Evolutionary conservation across 75 land plant species (phyloP), one percentile per base, ranked within the genome.

Genomic region (Pseudotsuga menziesii): DNA sequence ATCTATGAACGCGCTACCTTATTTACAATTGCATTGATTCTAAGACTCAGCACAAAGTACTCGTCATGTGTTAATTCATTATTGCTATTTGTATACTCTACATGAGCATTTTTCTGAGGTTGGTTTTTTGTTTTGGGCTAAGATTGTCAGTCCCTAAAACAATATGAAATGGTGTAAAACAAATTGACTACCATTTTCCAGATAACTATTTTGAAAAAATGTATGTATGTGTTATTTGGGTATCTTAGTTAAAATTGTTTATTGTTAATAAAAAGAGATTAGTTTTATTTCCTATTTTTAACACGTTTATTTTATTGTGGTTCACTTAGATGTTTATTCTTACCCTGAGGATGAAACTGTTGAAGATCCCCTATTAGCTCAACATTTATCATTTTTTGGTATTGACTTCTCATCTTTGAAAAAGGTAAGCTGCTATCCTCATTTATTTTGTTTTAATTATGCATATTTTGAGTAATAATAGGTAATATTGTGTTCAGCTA

Each of bases 271-370:
- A 78, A 71, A 39, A 61, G 25, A n/a, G 23, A 74, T 66, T 52
- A 35, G 16, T 56, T 44, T 15, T n/a, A 20, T 48, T 36, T 80
- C 76, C 70, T n/a, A 71, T 16, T 52, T 80, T n/a, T 54, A 20
- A 61, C 13, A 79, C 80, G 77, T 61, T 66, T 78, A 74, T 26
- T 77, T 72, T 78, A 26, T 75, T 82, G 84, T 84, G 83, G 81
- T 82, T 16, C 5, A 19, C 26, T 83, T 90, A 97, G 99, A 97
- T 84, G 96, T 97, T 75, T 97, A 78, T 90, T 95, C 98, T 27
- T 97, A 97, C 57, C 87, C 93, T 4, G 99, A 97, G 87, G 99
- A 97, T 84, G 98, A 95, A 23, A 91, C 89, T 74, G 96, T 97
- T 69, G 79, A 88, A 79, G 99, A 97, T 74, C 99, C 99, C 1